Evolutionary conservation across 495 filamentous ascomycete genomes (phyloP).

Genomic region (Zalerion maritima): DNA sequence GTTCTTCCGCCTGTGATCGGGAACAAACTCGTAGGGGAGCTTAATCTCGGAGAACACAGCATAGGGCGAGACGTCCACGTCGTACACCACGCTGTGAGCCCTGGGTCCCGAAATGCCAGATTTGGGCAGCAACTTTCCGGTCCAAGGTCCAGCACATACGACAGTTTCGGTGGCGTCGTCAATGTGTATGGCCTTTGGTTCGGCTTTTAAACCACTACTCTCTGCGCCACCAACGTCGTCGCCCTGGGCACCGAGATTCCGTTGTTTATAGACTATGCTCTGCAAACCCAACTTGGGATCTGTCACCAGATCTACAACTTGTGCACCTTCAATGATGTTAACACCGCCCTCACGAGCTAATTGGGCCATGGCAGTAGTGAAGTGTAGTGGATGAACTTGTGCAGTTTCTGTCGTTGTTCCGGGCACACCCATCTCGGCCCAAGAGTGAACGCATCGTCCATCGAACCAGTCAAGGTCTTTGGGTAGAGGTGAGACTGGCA

Average conservation of each 20-base stretch:
- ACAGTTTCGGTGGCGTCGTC: slow-evolving; percentile 68
- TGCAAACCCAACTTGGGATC: slow-evolving; percentile 36
- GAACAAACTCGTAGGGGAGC: slow-evolving; percentile 46
- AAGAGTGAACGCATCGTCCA: slow-evolving; percentile 46
- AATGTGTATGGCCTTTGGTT: slow-evolving; percentile 34
- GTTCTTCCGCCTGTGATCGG: slow-evolving; percentile 23
- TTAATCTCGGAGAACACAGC: slow-evolving; percentile 84
- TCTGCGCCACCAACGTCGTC: too few species aligned
- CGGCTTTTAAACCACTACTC: too few species aligned
- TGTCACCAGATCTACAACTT: slow-evolving; percentile 40
- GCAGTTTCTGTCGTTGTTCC: slow-evolving; percentile 54
- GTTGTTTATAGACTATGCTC: slow-evolving; percentile 62
- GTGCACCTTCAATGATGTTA: slow-evolving; percentile 50
- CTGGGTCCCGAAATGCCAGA: slow-evolving; percentile 69
- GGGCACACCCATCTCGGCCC: slow-evolving; percentile 71
- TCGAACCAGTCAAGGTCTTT: slow-evolving; percentile 79
- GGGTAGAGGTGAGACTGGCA: slow-evolving; percentile 44
- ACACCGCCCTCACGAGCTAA: slow-evolving; percentile 65
- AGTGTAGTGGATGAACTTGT: slow-evolving; percentile 87
- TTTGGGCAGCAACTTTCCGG: slow-evolving; percentile 51
- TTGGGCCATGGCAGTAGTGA: slow-evolving; percentile 75
- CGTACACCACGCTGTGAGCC: slow-evolving; percentile 83
- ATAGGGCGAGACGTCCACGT: slow-evolving; percentile 66
- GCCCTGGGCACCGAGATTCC: too few species aligned
- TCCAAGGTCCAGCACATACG: slow-evolving; percentile 86